Evolutionary conservation across 1,284 basidiomycete species (phyloP), one percentile per base, ranked within the genome.

Genomic region (Austroboletus rostrupii): DNA sequence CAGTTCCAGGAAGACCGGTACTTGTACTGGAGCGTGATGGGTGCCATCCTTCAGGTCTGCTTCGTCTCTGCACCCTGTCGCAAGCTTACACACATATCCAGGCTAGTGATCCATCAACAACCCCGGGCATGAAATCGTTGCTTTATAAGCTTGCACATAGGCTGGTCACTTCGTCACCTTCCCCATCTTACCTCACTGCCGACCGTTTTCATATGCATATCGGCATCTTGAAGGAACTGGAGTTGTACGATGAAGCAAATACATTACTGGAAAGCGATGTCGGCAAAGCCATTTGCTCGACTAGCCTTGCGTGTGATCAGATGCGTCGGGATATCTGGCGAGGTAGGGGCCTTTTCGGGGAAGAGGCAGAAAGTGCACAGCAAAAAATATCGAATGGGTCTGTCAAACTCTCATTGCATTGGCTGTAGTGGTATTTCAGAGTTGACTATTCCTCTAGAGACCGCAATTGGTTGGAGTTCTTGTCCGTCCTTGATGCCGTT

Each of bases 391-490:
- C 66, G 32, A 79, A 84, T 47, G 77, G 77, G 86, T 86, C 46
- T 9, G 62, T 56, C 26, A 9, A n/a, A 9, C 4, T 21, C 42
- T 21, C 42, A 19, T 44, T 36, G 33, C 28, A 32, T 17, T 26
- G 2, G 9, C 20, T 5, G 14, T 29, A 13, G 26, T 33, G 19
- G 23, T 43, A 20, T 52, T 52, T 28, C 7, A 20, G 13, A 41
- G 11, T 28, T 63, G 14, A 69, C 31, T 3, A 20, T 45, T 39
- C 19, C 11, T 44, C 39, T 51, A 91, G 88, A 43, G 87, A 92
- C 61, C 83, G 86, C 40, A 92, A 92, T 59, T 93, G 90, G 89
- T 73, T 90, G 13, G 89, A 92, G 59, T 90, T 92, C 62, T 64
- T 86, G 40, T 78, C 87, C 5, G 68, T 90, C 14, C 66, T 92